phyloP scores from a whole-genome alignment of 495 filamentous ascomycete species.

The Penicillium ucsense region DNA sequence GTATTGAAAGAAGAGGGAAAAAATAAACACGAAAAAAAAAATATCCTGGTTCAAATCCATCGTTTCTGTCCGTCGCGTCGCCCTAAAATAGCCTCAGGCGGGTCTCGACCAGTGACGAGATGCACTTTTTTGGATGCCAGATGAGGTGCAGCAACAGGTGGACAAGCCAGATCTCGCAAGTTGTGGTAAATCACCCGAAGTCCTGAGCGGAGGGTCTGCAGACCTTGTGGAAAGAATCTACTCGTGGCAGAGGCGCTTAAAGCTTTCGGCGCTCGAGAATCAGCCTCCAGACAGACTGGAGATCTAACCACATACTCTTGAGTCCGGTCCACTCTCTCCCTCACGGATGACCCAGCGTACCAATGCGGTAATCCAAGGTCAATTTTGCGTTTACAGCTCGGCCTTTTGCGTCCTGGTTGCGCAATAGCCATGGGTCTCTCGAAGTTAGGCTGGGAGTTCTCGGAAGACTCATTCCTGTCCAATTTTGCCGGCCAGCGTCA shows the following conservation, averaged over 20 bases:
- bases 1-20: slow-evolving; percentile 1
- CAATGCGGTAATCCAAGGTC: slow-evolving; percentile 10
- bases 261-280: slow-evolving; percentile 3
- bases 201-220: slow-evolving; percentile 3
- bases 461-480: slow-evolving; percentile 1
- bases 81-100: slow-evolving; percentile 9
- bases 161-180: slow-evolving; percentile 3
- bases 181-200: slow-evolving; percentile 1
- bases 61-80: slow-evolving; percentile 1
- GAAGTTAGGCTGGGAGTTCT: too few species aligned
- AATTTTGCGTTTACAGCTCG: slow-evolving; percentile 1
- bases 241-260: slow-evolving; percentile 8
- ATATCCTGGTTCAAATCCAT: neutral
- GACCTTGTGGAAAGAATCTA: neutral
- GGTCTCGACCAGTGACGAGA: slow-evolving; percentile 9
- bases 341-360: slow-evolving; percentile 10
- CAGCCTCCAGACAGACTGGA: slow-evolving; percentile 1
- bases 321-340: slow-evolving; percentile 9
- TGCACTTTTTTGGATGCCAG: slow-evolving; percentile 9
- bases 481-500: slow-evolving; percentile 12
- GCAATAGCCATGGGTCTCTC: neutral
- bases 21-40: neutral
- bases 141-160: slow-evolving; percentile 7
- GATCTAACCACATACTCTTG: slow-evolving; percentile 10
- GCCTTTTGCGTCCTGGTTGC: slow-evolving; percentile 12